Percentiles rank a stretch among this genome's conserved stretches.
These are phyloP conservation scores for Solanum lycopersicoides DNA, from an alignment of 257 asterid species.

Conservation along the genomic window DNA sequence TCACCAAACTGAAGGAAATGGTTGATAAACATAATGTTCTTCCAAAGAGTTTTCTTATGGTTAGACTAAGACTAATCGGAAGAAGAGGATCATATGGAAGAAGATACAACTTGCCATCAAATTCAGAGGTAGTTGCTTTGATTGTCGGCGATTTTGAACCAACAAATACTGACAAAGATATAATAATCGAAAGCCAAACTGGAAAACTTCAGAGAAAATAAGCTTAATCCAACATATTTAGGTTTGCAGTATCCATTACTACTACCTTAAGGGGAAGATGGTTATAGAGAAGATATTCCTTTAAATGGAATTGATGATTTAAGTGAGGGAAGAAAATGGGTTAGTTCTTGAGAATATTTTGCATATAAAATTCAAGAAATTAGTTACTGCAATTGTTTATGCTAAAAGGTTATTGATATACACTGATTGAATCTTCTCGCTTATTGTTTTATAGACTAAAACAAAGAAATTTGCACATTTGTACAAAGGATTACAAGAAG, in stretches of 20 bases:
- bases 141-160: neutral
- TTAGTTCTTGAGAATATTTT: neutral
- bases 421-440: neutral
- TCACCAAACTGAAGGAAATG: neutral
- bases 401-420: neutral
- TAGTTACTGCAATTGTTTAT: too few relatives aligned
- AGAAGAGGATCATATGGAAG: neutral
- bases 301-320: neutral
- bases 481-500: neutral
- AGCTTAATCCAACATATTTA: too few relatives aligned
- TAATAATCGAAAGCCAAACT: neutral
- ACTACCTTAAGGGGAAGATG: neutral
- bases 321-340: neutral
- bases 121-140: neutral
- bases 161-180: neutral
- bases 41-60: neutral
- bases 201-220: neutral
- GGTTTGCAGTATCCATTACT: neutral
- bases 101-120: neutral
- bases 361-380: too few relatives aligned
- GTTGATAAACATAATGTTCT: neutral
- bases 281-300: neutral
- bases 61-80: neutral
- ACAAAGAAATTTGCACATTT: neutral
- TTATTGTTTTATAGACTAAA: neutral